Conservation (phyloP, 805 yeast species). For the Candida takata region DNA sequence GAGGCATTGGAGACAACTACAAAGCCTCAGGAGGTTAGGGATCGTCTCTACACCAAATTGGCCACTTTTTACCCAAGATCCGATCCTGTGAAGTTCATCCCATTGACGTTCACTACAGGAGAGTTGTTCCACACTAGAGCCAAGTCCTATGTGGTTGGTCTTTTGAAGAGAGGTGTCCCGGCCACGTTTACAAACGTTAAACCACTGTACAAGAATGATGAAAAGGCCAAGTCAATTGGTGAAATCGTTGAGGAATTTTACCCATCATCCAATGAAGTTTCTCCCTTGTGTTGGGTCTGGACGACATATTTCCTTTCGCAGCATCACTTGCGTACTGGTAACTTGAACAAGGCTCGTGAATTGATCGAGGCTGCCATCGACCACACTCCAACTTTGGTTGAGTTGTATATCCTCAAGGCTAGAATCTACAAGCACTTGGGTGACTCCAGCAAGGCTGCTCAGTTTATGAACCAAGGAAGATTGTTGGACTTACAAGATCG, state of each 20-base stretch:
- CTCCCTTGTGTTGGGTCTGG: slow-evolving; percentile 48
- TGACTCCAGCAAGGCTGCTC: slow-evolving; percentile 54
- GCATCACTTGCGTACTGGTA: slow-evolving; percentile 54
- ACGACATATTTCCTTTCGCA: slow-evolving; percentile 71
- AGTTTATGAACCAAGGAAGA: slow-evolving; percentile 63
- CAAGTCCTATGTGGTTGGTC: slow-evolving; percentile 46
- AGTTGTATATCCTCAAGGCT: slow-evolving; percentile 73
- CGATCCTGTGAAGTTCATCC: slow-evolving; percentile 73
- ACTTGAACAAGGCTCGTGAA: slow-evolving; percentile 47
- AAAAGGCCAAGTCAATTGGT: slow-evolving; percentile 36
- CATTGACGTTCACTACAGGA: slow-evolving; percentile 63
- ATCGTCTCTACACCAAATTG: slow-evolving; percentile 58
- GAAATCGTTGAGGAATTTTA: slow-evolving; percentile 47
- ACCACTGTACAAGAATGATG: slow-evolving; percentile 53
- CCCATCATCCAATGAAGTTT: slow-evolving; percentile 20
- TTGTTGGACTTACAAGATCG: slow-evolving; percentile 81
- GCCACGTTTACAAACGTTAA: slow-evolving; percentile 83
- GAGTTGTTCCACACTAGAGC: slow-evolving; percentile 43
- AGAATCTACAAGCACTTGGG: slow-evolving; percentile 70
- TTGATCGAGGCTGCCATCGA: slow-evolving; percentile 55
- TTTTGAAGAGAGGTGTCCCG: slow-evolving; percentile 78
- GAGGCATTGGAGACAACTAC: slow-evolving; percentile 46
- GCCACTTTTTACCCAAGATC: slow-evolving; percentile 70
- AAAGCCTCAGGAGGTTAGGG: slow-evolving; percentile 42
- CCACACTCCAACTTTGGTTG: slow-evolving; percentile 82